These are phyloP conservation scores for Microdochium nivale DNA, from an alignment of 2,329 filamentous ascomycete genomes.

Conservation along the genomic window DNA sequence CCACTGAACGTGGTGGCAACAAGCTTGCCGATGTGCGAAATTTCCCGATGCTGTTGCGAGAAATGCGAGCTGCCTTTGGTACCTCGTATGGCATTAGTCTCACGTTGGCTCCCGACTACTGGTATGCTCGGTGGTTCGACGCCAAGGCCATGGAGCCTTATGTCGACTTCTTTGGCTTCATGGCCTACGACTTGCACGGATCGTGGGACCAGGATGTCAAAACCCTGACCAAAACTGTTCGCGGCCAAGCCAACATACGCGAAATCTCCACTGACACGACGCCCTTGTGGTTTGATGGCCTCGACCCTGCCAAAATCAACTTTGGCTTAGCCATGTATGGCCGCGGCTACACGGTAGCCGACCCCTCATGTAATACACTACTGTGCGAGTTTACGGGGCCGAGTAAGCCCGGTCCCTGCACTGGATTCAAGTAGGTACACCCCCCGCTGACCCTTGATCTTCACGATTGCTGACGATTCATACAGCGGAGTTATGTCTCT, in stretches of 20 bases:
- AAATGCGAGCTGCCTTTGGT: background rate
- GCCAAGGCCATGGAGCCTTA: background rate
- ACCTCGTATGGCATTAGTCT: constrained; percentile 1
- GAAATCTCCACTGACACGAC: background rate
- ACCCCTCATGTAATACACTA: background rate
- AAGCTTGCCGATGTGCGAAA: too few relatives aligned
- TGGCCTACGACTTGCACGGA: constrained; percentile 30
- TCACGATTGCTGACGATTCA: background rate
- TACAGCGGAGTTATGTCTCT: background rate
- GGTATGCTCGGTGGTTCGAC: too few relatives aligned
- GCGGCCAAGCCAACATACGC: background rate
- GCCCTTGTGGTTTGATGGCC: background rate
- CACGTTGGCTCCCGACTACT: constrained; percentile 1
- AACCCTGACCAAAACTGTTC: too few relatives aligned
- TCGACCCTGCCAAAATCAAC: background rate
- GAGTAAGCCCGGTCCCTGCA: background rate
- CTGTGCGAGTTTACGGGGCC: background rate
- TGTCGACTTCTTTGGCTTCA: constrained; percentile 24
- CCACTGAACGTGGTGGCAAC: constrained; percentile 21
- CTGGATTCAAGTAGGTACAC: background rate
- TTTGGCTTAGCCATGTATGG: background rate
- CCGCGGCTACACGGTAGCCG: background rate
- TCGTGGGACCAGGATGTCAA: background rate
- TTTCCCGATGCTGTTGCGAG: too few relatives aligned
- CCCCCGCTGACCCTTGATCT: background rate